Conservation (phyloP, 331 rosid species). For the Spiraea crenata region DNA sequence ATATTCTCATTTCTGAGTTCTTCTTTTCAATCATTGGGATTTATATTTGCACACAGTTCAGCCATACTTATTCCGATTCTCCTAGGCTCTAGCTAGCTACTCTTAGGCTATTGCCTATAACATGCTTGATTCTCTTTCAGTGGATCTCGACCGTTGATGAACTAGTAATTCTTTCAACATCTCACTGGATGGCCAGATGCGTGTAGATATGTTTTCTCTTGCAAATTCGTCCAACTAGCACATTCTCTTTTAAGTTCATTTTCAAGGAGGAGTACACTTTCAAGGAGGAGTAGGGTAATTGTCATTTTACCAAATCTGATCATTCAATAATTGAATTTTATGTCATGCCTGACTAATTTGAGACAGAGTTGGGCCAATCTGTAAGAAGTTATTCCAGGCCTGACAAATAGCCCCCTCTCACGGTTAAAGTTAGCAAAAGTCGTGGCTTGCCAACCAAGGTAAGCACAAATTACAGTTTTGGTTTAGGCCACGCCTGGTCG, state of each 20-base stretch:
- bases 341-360: background rate
- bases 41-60: background rate
- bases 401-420: background rate
- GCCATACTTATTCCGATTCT: constrained; percentile 10
- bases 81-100: background rate
- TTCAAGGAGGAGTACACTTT: background rate
- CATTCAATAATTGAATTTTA: background rate
- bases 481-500: background rate
- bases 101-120: background rate
- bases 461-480: too few species aligned
- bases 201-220: constrained; percentile 6
- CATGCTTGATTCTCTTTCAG: constrained; percentile 2
- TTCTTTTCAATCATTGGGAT: background rate
- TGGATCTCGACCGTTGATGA: constrained; percentile 1
- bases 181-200: background rate
- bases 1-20: background rate
- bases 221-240: background rate
- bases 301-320: background rate
- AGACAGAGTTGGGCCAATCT: background rate
- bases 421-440: background rate
- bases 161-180: constrained; percentile 6
- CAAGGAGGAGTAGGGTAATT: background rate
- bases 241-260: background rate
- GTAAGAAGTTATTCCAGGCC: background rate
- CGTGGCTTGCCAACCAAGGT: background rate